phyloP scores from a whole-genome alignment of 306 rosid species.

The Coriaria nepalensis region DNA sequence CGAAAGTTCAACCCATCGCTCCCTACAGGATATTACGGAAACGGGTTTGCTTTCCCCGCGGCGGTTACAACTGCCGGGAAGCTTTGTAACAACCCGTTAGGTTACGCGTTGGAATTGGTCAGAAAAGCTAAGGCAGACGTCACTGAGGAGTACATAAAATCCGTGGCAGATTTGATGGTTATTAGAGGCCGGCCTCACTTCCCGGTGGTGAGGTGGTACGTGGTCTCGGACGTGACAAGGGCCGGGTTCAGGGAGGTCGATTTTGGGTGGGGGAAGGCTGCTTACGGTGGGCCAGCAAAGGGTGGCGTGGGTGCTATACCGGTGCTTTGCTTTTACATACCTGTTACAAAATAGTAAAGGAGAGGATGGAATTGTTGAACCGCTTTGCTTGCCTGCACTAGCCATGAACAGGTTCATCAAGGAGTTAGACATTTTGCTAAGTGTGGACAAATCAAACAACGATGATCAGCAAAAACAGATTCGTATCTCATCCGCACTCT shows the following conservation, averaged over 20 bases:
- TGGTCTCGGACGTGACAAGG: slow-evolving; percentile 40
- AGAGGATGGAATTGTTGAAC: slow-evolving; percentile 33
- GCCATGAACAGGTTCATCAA: slow-evolving; percentile 37
- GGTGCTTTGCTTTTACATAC: slow-evolving; percentile 29
- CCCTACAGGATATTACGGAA: slow-evolving; percentile 48
- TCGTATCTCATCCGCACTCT: too few species aligned
- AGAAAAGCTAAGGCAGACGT: slow-evolving; percentile 31
- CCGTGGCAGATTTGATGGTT: slow-evolving; percentile 46
- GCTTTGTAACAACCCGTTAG: slow-evolving; percentile 27
- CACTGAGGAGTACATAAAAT: slow-evolving; percentile 40
- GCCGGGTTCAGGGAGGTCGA: slow-evolving; percentile 37
- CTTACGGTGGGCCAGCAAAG: slow-evolving; percentile 36
- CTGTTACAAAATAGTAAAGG: slow-evolving; percentile 19
- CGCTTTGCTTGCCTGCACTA: slow-evolving; percentile 29
- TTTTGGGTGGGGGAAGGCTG: slow-evolving; percentile 50
- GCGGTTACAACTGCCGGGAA: slow-evolving; percentile 35
- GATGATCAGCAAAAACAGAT: too few species aligned
- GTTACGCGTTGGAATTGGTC: slow-evolving; percentile 38
- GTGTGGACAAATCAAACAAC: neutral
- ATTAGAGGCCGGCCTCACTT: slow-evolving; percentile 26
- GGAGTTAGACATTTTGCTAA: slow-evolving; percentile 15
- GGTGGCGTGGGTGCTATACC: slow-evolving; percentile 36
- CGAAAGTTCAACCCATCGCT: slow-evolving; percentile 28
- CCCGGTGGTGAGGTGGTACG: slow-evolving; percentile 22
- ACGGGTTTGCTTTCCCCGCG: slow-evolving; percentile 26